Evolutionary conservation across 305 asterid species (phyloP), one percentile per base, ranked within the genome.

Genomic region (Solanum hybrid): DNA sequence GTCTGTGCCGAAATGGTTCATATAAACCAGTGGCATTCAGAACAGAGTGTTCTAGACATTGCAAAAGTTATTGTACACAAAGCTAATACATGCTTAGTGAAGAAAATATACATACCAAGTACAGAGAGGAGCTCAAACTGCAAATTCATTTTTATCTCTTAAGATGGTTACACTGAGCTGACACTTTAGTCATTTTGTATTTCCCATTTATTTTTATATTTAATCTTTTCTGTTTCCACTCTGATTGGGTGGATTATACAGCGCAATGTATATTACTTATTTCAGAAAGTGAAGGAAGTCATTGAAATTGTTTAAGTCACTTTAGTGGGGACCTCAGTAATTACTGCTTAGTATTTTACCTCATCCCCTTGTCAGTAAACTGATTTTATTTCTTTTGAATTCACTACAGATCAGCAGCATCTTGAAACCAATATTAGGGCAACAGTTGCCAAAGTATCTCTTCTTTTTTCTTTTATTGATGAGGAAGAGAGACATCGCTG

Each of bases 381-480:
- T 85, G 88, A 85, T 56, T 85, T 51, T 10, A 56, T 85, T 56
- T 56, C 88, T 32, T 51, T 51, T 32, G 88, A 51, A 85, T 85
- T 56, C 46, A 85, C 88, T 32, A 75, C 99, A 98, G 99, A 95
- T 90, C 98, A 94, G 94, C 98, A 92, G 95, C 98, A 91, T 91
- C 94, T 95, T 92, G 98, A 97, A 93, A 97, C 99, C 92, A 96
- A 95, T 91, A 92, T 97, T 87, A 95, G 90, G 95, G 96, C 94
- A 78, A 84, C 93, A 27, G 75, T 97, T 90, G 91, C 92, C 82
- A 93, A 93, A 91, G 90, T 95, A 38, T 95, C 98, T 88, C 89
- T 98, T 77, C 93, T 93, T 87, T 91, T 98, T 87, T 97, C 96
- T 79, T 95, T 98, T 89, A 85, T 90, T 90, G 99, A 98, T 82